Evolutionary conservation across 192 early-diverging fungal species (phyloP), one percentile per base, ranked within the genome.

Genomic region (Coemansia sp.): DNA sequence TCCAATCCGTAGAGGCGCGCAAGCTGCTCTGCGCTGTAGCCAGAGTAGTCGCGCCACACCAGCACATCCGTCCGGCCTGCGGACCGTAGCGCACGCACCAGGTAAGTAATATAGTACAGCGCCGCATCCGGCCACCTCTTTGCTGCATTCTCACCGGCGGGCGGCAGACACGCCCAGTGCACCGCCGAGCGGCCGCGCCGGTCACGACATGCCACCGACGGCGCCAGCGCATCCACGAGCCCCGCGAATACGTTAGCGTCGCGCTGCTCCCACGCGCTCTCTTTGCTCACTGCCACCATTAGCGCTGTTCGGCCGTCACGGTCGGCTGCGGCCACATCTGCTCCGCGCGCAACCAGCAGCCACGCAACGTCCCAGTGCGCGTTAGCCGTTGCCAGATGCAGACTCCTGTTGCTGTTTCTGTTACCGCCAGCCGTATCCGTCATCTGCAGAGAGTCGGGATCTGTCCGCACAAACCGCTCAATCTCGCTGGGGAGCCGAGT

Each of bases 281-380:
- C 13, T 22, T 22, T 50, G 50, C 64, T 25, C 11, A 58, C 65
- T 22, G 63, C 80, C n/a, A 70, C 48, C 80, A 82, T 83, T 53
- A 83, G 75, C 62, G 75, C 55, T 43, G 80, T 83, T 20, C 50
- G 41, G 20, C 80, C 80, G 39, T 70, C 62, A 13, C 67, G 61
- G 55, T 70, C 73, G 0, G 60, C 56, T 3, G 39, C 19, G 16
- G 50, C 42, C 0, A 66, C 32, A 42, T 76, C 71, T 22, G 68
- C 71, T 2, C 76, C 80, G 39, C 65, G 68, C 19, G 40, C 62
- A 62, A 83, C 37, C 53, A 83, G 72, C 50, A 67, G 37, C 63
- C 70, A 71, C 45, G 74, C 80, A 0, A 71, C 64, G 40, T 71
- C 72, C 74, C 74, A 77, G 64, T 76, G 72, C 22, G 44, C 80